A percentile compares a stretch with the other conserved stretches of the same genome.
These are phyloP conservation scores for Rutstroemia sp. DNA, from an alignment of 2,329 filamentous ascomycete species.

Conservation along the genomic window DNA sequence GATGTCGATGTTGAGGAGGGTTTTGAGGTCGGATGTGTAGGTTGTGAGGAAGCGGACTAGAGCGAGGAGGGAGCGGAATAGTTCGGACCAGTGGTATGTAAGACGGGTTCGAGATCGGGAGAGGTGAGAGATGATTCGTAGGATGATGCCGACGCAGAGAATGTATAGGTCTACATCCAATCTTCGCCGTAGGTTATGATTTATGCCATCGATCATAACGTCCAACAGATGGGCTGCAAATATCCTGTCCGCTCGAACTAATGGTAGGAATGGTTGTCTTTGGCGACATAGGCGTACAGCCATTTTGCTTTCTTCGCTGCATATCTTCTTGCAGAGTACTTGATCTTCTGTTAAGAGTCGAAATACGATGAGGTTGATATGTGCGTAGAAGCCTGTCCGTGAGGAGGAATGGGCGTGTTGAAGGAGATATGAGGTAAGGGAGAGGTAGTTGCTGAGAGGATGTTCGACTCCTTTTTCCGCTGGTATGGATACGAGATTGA, in stretches of 20 bases:
- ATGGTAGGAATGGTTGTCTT: conserved; percentile 74
- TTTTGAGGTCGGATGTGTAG: conserved; percentile 71
- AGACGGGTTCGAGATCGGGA: conserved; percentile 76
- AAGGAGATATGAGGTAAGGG: conserved; percentile 83
- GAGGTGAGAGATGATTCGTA: conserved; percentile 77
- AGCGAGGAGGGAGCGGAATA: conserved; percentile 83
- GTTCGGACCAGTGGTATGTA: conserved; percentile 87
- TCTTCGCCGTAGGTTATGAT: conserved; percentile 82
- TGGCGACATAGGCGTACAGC: conserved; percentile 82
- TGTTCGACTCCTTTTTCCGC: conserved; percentile 60
- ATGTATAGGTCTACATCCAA: conserved; percentile 82
- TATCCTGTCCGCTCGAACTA: conserved; percentile 64
- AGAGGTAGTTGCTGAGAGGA: conserved; percentile 76
- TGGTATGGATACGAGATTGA: conserved; percentile 63
- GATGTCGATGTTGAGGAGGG: conserved; percentile 35
- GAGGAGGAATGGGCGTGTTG: conserved; percentile 85
- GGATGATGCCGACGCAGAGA: conserved; percentile 71
- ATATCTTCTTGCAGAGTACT: conserved; percentile 73
- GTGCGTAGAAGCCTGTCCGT: conserved; percentile 73
- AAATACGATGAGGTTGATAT: conserved; percentile 77
- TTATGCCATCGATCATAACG: conserved; percentile 81
- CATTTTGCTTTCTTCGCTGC: conserved; percentile 67
- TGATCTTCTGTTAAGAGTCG: conserved; percentile 84
- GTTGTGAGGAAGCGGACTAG: conserved; percentile 86
- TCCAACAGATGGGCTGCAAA: conserved; percentile 74